Base-by-base conservation (phyloP, 2,329 filamentous ascomycete genomes). In the Cercospora beticola region DNA sequence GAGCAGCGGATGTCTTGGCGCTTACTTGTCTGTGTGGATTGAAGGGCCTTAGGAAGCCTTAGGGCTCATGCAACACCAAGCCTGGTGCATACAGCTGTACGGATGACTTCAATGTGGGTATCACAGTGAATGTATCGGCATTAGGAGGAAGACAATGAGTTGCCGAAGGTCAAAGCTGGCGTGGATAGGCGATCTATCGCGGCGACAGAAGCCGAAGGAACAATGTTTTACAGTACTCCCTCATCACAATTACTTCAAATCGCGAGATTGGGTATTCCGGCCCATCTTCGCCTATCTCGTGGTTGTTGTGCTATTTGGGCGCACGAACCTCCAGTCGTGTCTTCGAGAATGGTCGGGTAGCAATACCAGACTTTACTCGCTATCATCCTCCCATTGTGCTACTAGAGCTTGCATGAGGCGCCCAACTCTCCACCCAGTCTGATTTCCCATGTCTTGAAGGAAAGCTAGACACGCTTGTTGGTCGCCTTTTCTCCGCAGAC, bases 371-470 rank as follows among this genome's bases (percentile, higher is more conserved):
- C 43, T 49, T 49, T 49, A 49, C 43, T 49, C 43, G 28, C 63
- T 68, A 31, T 69, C 67, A 26, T 69, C 67, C 12, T 54, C 64
- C 70, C 70, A 72, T 31, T 68, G 66, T 23, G 26, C 28, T 23
- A 43, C 26, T 33, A 72, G 18, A 30, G 57, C 31, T 56, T 70
- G 49, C 49, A 46, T 54, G n/a, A 72, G 64, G 52, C 31, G 36
- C 6, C 31, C 40, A 3, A 65, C 62, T 5, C 66, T 62, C 70
- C 70, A 72, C 1, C 70, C 70, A 9, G 64, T 68, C 8, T 56
- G 36, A 4, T 49, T 23, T 4, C 18, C 43, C 43, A 49, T 49
- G 3, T 49, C 43, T 2, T 49, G 43, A 23, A 49, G 43, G 18
- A 49, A 49, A 23, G 43, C 18, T 14, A 49, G 43, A 14, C 43